These are phyloP conservation scores for Aureobasidium lini DNA, from an alignment of 2,329 filamentous ascomycete genomes.

Conservation along the genomic window DNA sequence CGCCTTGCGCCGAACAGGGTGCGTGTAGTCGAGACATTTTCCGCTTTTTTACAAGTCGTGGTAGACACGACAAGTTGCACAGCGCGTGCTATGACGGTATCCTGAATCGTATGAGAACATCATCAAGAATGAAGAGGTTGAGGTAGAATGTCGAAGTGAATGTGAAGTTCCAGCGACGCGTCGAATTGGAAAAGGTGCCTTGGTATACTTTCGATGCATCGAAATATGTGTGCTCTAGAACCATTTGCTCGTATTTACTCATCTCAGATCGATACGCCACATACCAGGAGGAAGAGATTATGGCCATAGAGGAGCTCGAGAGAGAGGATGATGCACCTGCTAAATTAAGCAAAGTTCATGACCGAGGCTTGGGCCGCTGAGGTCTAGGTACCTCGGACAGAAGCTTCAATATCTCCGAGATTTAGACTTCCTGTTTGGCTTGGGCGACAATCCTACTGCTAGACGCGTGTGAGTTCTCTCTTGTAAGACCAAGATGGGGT, in stretches of 20 bases:
- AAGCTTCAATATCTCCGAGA: neutral
- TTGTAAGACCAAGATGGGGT: too few species aligned
- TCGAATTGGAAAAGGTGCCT: neutral
- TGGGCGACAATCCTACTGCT: neutral
- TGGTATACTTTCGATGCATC: neutral
- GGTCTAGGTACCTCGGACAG: neutral
- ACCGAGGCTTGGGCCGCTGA: neutral
- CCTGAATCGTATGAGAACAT: too few species aligned
- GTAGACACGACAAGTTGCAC: neutral
- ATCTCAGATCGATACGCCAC: neutral
- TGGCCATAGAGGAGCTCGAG: neutral
- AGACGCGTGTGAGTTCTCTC: neutral
- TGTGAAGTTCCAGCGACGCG: neutral
- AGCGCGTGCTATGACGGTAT: too few species aligned
- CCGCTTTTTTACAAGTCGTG: neutral
- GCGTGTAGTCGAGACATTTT: neutral
- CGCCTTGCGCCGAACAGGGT: neutral
- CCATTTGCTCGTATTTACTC: neutral
- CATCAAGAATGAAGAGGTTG: too few species aligned
- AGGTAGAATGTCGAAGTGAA: too few species aligned
- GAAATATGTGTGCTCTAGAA: neutral
- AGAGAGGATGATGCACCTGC: neutral
- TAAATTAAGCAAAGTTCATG: conserved; percentile 3
- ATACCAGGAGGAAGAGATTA: neutral
- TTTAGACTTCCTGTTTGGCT: neutral